Evolutionary conservation across 148 eudicot species (phyloP), one percentile per base, ranked within the genome.

Genomic region (Limonium bicolor): DNA sequence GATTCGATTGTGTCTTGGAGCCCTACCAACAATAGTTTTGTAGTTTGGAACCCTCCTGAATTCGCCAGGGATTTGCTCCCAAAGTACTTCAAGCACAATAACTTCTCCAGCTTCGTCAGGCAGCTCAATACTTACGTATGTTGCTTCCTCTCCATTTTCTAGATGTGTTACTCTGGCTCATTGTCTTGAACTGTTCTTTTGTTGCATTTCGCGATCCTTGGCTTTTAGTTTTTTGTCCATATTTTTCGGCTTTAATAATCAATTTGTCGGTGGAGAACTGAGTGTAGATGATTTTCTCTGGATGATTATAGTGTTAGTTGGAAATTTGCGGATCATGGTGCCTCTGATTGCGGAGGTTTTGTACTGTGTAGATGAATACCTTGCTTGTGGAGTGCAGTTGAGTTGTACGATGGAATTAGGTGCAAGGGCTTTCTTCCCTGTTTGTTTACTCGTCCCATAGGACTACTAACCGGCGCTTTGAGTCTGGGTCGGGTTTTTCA

Each of bases 71-170:
- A 58, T 9, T 48, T 64, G 6, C 37, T 64, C 36, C 69, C 69
- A 0, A 64, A 57, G 59, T 52, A 58, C 20, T 64, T 64, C 41
- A 64, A 58, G 59, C 69, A 64, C 36, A 64, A 47, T 32, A 64
- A 64, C 23, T 64, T 64, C 51, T 53, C 69, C 1, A 64, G 69
- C 36, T 64, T 64, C 33, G 69, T 64, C 11, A 36, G 63, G n/a
- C 69, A 64, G 46, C 30, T 64, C 4, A 58, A 64, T 29, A 58
- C 69, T 9, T 64, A 58, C n/a, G 70, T 65, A 65, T 6, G 64
- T 7, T 25, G 22, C 16, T 46, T 21, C 27, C n/a, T 25, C 23
- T 24, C 22, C 35, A 3, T 24, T 6, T 13, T 15, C 25, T 44
- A 0, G n/a, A n/a, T n/a, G n/a, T n/a, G n/a, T n/a, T n/a, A n/a